Evolutionary conservation across 805 yeast species (phyloP).

Genomic region (Wickerhamomyces strasburgensis): DNA sequence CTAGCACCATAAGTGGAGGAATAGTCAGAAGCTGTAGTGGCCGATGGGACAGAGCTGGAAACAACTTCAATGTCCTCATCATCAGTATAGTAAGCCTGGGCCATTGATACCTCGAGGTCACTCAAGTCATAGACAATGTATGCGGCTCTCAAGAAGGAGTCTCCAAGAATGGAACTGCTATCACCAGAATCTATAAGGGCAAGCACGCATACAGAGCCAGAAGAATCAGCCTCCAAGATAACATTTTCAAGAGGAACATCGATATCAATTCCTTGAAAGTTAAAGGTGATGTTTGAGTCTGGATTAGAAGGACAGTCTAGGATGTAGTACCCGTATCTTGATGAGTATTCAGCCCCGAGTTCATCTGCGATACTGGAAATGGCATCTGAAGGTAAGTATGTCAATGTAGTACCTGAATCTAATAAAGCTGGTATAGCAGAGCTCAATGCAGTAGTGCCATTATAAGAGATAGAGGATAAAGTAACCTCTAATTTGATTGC

Average conservation of each 20-base stretch:
- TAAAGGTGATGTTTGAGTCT: slow-evolving; percentile 23
- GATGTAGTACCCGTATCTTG: slow-evolving; percentile 38
- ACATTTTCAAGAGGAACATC: slow-evolving; percentile 41
- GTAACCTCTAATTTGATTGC: slow-evolving; percentile 48
- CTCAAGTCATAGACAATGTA: slow-evolving; percentile 55
- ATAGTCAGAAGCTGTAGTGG: slow-evolving; percentile 41
- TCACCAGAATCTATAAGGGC: slow-evolving; percentile 35
- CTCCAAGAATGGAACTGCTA: slow-evolving; percentile 43
- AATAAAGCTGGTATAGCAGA: slow-evolving; percentile 31
- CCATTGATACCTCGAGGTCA: slow-evolving; percentile 37
- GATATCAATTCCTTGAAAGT: slow-evolving; percentile 56
- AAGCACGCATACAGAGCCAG: slow-evolving; percentile 36
- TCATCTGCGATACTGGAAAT: slow-evolving; percentile 31
- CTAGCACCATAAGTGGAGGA: slow-evolving; percentile 32
- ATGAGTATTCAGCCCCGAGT: slow-evolving; percentile 41
- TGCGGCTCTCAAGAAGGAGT: slow-evolving; percentile 45
- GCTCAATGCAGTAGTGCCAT: slow-evolving; percentile 3
- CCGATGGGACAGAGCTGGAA: slow-evolving; percentile 43
- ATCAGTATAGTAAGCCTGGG: slow-evolving; percentile 37
- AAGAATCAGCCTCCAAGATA: slow-evolving; percentile 23
- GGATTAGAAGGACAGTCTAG: slow-evolving; percentile 35
- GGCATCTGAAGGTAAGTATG: slow-evolving; percentile 38
- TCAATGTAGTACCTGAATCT: slow-evolving; percentile 40
- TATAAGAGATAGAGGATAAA: slow-evolving; percentile 23
- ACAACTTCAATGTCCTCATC: slow-evolving; percentile 43